Conservation (phyloP, 2,329 filamentous ascomycete species). For the Ilyonectria sp. region DNA sequence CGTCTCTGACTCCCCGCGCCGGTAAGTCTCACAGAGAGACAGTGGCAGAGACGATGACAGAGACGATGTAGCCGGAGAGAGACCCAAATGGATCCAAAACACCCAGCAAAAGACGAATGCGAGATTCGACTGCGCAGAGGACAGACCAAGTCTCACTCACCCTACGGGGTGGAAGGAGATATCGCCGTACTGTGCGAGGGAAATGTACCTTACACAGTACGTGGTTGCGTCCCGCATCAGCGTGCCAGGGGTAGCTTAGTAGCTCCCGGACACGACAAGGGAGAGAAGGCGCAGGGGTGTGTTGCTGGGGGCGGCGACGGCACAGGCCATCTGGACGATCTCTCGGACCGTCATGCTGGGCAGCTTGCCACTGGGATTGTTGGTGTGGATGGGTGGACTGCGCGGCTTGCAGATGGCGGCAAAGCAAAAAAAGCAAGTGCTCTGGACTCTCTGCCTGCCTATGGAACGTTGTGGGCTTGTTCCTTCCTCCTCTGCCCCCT, state of each 20-base stretch:
- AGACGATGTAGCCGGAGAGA: constrained; percentile 4
- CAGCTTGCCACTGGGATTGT: neutral
- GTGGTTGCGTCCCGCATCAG: neutral
- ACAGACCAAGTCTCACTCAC: constrained; percentile 2
- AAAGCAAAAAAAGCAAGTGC: neutral
- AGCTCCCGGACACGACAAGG: constrained; percentile 14
- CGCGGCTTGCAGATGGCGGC: neutral
- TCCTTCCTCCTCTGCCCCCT: neutral
- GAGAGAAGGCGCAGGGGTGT: constrained; percentile 10
- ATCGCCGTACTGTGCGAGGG: neutral
- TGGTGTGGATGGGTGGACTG: neutral
- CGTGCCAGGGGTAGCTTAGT: constrained; percentile 1
- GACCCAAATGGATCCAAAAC: neutral
- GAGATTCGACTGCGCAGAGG: constrained; percentile 1
- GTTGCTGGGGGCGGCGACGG: constrained; percentile 15
- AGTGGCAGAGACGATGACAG: neutral
- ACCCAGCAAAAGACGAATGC: neutral
- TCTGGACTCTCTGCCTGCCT: neutral
- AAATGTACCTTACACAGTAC: constrained; percentile 9
- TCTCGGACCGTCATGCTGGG: constrained; percentile 29
- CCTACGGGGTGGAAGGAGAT: constrained; percentile 8
- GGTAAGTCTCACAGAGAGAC: constrained; percentile 6
- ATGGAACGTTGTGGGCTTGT: neutral
- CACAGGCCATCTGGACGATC: constrained; percentile 41
- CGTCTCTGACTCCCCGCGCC: constrained; percentile 1